Evolutionary conservation across 1,284 basidiomycete species (phyloP).

Genomic region (Tremellales sp.): DNA sequence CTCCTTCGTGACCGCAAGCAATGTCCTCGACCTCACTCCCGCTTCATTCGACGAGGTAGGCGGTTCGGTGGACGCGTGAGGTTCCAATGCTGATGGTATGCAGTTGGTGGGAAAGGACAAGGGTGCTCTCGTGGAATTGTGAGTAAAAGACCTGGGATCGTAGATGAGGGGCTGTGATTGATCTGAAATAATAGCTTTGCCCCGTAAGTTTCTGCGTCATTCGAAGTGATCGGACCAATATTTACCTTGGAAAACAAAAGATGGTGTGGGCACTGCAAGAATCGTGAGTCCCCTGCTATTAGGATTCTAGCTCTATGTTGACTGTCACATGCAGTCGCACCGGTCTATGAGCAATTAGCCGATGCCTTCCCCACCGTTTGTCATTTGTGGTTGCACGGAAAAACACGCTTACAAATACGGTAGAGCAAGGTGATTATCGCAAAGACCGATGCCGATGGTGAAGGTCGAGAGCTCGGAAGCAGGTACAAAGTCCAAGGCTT

Average conservation of each 20-base stretch:
- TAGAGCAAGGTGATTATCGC: constrained; percentile 78
- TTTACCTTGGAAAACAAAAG: too few species aligned
- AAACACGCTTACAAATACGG: constrained; percentile 34
- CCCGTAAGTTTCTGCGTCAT: constrained; percentile 27
- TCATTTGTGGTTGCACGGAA: constrained; percentile 43
- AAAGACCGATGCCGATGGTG: constrained; percentile 89
- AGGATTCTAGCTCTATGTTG: background rate
- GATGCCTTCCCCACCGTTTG: constrained; percentile 62
- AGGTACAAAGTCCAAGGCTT: constrained; percentile 75
- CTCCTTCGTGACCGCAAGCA: constrained; percentile 59
- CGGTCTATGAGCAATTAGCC: constrained; percentile 80
- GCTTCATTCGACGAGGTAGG: constrained; percentile 68
- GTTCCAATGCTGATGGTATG: constrained; percentile 11
- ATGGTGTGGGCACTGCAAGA: constrained; percentile 53
- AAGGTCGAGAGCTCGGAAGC: constrained; percentile 56
- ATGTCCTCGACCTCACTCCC: constrained; percentile 71
- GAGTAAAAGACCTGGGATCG: constrained; percentile 43
- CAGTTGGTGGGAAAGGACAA: constrained; percentile 64
- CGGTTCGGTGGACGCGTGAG: constrained; percentile 3
- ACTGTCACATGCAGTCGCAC: constrained; percentile 66
- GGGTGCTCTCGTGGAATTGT: constrained; percentile 86
- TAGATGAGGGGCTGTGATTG: background rate
- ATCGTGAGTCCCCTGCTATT: constrained; percentile 26
- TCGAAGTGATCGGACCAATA: too few species aligned
- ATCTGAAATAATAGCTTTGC: constrained; percentile 34